Evolutionary conservation across 208 protist species (phyloP).

Genomic region (Leishmania braziliensis): DNA sequence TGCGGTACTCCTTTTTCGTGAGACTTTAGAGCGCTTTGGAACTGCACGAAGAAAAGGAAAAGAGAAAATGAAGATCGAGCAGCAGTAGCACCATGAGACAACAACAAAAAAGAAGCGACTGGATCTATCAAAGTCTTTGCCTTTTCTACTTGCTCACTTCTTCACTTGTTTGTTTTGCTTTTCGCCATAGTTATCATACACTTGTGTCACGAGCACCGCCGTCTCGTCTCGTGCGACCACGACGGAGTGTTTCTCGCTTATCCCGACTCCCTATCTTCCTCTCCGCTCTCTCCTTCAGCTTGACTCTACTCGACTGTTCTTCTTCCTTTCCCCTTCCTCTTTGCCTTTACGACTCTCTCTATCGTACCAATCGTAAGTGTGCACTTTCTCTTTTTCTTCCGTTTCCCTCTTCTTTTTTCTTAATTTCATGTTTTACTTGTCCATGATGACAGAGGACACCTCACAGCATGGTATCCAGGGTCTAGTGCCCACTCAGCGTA

Average conservation of each 20-base stretch:
- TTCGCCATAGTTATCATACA: not conserved
- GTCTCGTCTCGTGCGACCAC: not conserved
- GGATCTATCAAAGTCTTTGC: not conserved
- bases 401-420: not conserved
- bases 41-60: not conserved
- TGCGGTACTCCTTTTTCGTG: not conserved
- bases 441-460: not conserved
- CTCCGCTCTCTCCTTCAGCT: not conserved
- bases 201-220: not conserved
- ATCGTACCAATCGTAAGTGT: not conserved
- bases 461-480: not conserved
- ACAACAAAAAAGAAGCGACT: not conserved
- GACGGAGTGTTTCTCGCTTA: not conserved
- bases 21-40: not conserved
- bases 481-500: not conserved
- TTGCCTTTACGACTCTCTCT: not conserved
- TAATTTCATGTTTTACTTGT: not conserved
- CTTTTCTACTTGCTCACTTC: not conserved
- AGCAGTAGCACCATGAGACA: not conserved
- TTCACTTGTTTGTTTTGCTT: not conserved
- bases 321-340: not conserved
- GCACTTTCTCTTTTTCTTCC: conserved; percentile 1
- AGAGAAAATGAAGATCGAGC: not conserved
- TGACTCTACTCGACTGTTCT: not conserved
- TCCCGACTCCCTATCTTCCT: not conserved